Evolutionary conservation across 176 grass and related monocot genomes (phyloP).

Genomic region (Ampelocalamus luodianensis): DNA sequence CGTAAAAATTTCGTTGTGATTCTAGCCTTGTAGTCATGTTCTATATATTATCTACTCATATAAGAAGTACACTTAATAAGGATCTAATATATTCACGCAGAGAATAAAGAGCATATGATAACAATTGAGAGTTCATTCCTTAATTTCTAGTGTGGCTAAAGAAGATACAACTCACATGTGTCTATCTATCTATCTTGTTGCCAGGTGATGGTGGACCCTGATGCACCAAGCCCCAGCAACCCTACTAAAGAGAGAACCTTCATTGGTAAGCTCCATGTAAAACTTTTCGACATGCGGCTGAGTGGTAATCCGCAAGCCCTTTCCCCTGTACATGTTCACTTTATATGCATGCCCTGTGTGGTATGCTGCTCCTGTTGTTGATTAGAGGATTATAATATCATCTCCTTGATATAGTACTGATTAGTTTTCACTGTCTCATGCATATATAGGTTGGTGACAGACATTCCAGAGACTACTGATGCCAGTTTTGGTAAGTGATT

Average conservation of each 20-base stretch:
- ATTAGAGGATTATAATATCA: slow-evolving; percentile 42
- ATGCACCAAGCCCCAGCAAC: slow-evolving; percentile 93
- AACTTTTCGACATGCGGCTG: slow-evolving; percentile 42
- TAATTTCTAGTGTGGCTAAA: neutral
- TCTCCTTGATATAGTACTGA: slow-evolving; percentile 40
- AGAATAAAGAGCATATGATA: neutral
- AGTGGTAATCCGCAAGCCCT: slow-evolving; percentile 35
- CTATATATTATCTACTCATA: neutral
- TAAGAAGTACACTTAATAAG: neutral
- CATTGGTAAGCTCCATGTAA: slow-evolving; percentile 72
- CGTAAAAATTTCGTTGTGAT: neutral
- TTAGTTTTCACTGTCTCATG: slow-evolving; percentile 25
- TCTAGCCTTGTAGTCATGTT: neutral
- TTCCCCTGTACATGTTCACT: slow-evolving; percentile 39
- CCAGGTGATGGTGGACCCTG: slow-evolving; percentile 98
- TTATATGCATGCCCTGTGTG: slow-evolving; percentile 39
- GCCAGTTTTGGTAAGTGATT: slow-evolving; percentile 79
- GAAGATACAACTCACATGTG: neutral
- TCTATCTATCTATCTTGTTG: slow-evolving; percentile 36
- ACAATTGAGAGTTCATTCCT: neutral
- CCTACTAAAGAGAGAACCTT: slow-evolving; percentile 90
- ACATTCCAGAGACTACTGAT: slow-evolving; percentile 91
- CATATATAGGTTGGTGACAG: slow-evolving; percentile 89
- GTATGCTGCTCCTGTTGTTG: slow-evolving; percentile 27
- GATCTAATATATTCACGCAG: neutral